Conservation (phyloP, 108 stramenopile genomes). For the Skeletonema potamos region DNA sequence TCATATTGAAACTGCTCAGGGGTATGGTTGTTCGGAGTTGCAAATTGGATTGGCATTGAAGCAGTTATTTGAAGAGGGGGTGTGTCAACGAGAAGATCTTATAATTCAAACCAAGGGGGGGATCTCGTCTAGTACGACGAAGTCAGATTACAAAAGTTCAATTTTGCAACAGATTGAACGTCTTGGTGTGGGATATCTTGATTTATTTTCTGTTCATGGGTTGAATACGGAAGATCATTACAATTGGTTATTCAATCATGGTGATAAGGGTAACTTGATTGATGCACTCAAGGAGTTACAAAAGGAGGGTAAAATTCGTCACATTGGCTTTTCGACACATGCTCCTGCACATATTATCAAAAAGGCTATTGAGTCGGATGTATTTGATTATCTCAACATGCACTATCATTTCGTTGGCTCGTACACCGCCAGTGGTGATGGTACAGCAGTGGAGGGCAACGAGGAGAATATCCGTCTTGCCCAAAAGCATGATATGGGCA, state of each 20-base stretch:
- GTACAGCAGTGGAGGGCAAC: slow-evolving; percentile 57
- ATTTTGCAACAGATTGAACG: slow-evolving; percentile 57
- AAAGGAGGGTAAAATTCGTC: slow-evolving; percentile 71
- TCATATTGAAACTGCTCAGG: slow-evolving; percentile 91
- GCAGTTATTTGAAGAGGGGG: slow-evolving; percentile 61
- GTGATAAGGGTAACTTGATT: slow-evolving; percentile 59
- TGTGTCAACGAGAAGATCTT: slow-evolving; percentile 73
- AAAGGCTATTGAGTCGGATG: slow-evolving; percentile 66
- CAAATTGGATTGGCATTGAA: slow-evolving; percentile 80
- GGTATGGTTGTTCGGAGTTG: slow-evolving; percentile 79
- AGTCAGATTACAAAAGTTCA: slow-evolving; percentile 51
- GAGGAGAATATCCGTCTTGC: slow-evolving; percentile 56
- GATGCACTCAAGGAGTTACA: slow-evolving; percentile 64
- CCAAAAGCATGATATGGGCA: slow-evolving; percentile 81
- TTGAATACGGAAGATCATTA: slow-evolving; percentile 64
- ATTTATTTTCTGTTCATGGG: slow-evolving; percentile 88
- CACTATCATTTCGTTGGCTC: slow-evolving; percentile 89
- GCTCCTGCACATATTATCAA: slow-evolving; percentile 72
- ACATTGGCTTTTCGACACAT: slow-evolving; percentile 89
- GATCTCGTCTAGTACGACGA: slow-evolving; percentile 40
- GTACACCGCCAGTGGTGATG: slow-evolving; percentile 81
- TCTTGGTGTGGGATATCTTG: slow-evolving; percentile 80
- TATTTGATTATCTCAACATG: slow-evolving; percentile 85
- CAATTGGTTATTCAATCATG: slow-evolving; percentile 62
- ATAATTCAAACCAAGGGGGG: slow-evolving; percentile 90